phyloP scores from a whole-genome alignment of 2,329 filamentous ascomycete genomes.

The Achaetomium macrosporum region DNA sequence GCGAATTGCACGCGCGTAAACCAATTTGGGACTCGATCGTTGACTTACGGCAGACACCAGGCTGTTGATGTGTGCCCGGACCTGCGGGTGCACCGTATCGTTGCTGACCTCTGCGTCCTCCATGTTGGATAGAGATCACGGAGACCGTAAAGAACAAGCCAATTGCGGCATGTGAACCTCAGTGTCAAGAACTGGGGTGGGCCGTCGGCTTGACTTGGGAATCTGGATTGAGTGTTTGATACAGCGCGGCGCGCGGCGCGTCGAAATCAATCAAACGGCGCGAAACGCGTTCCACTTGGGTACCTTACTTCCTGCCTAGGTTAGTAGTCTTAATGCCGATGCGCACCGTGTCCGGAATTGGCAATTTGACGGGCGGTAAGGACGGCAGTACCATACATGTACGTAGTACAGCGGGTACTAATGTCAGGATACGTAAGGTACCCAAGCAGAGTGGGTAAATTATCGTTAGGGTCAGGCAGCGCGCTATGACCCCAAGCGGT shows the following conservation, averaged over 20 bases:
- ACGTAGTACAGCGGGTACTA: too few species aligned
- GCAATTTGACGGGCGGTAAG: too few species aligned
- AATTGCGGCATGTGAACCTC: conserved; percentile 12
- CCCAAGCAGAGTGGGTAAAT: too few species aligned
- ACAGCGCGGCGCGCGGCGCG: conserved; percentile 7
- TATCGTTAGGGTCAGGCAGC: too few species aligned
- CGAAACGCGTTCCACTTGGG: conserved; percentile 4
- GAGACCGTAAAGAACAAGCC: neutral
- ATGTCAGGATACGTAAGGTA: too few species aligned
- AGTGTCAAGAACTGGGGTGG: neutral
- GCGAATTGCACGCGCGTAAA: neutral
- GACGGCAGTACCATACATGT: too few species aligned
- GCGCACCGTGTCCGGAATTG: neutral
- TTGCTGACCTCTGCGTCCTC: conserved; percentile 45
- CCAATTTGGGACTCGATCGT: neutral
- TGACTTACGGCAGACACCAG: conserved; percentile 80
- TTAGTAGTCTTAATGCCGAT: neutral
- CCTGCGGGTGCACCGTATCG: conserved; percentile 79
- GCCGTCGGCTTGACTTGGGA: neutral
- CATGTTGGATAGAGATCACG: conserved; percentile 37
- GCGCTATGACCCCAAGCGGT: too few species aligned
- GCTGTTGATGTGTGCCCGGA: conserved; percentile 88
- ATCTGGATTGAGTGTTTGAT: conserved; percentile 3
- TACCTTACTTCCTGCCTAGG: neutral
- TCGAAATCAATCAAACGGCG: conserved; percentile 13